These are phyloP conservation scores for Glycyrrhiza uralensis DNA, from an alignment of 306 rosid species.

Conservation along the genomic window DNA sequence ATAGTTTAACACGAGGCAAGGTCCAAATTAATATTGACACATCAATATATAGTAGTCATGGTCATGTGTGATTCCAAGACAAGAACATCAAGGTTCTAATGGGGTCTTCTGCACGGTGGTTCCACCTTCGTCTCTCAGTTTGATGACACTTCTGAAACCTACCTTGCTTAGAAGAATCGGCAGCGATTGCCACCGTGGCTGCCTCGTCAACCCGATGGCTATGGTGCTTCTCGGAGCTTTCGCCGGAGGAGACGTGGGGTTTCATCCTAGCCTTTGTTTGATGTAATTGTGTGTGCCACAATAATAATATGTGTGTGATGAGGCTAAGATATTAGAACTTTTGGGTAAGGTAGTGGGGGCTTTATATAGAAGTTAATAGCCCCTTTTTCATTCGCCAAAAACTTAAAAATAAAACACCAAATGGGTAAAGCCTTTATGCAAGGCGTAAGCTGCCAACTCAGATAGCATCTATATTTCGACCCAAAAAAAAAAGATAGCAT, in stretches of 20 bases:
- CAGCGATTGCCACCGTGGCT: background rate
- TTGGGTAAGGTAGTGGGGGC: background rate
- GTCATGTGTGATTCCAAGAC: conserved; percentile 38
- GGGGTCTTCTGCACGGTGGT: conserved; percentile 35
- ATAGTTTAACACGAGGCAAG: background rate
- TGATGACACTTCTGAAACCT: background rate
- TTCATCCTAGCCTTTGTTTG: conserved; percentile 25
- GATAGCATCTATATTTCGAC: no score
- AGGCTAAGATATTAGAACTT: conserved; percentile 22
- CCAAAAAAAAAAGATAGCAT: no score
- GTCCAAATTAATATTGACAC: background rate
- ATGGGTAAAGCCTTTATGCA: background rate
- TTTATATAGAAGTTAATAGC: conserved; percentile 26
- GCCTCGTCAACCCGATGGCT: conserved; percentile 22
- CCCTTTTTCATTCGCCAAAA: background rate
- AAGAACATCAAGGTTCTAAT: conserved; percentile 50
- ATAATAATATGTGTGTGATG: no score
- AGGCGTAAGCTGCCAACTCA: background rate
- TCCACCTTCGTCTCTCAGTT: conserved; percentile 21
- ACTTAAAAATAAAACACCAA: background rate
- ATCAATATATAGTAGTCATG: background rate
- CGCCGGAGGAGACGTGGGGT: conserved; percentile 33
- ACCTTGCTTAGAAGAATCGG: conserved; percentile 11
- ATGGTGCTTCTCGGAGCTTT: conserved; percentile 33
- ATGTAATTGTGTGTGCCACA: background rate